Base-by-base conservation (phyloP, 768 basidiomycete species). In the Phanerochaete sordida region DNA sequence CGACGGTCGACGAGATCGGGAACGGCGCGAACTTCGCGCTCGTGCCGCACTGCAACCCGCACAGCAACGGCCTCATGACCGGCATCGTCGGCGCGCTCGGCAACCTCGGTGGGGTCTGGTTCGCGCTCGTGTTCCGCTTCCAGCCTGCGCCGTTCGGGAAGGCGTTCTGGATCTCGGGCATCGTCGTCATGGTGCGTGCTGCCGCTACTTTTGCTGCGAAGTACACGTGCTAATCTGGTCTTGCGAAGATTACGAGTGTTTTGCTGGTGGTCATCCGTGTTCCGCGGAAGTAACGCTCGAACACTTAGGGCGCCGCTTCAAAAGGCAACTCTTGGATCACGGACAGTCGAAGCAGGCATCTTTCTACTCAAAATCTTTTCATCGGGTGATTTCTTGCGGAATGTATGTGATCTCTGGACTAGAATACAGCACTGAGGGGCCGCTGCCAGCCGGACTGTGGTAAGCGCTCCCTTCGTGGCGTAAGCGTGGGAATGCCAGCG, bases 1-100 rank as follows among this genome's bases (percentile, higher is more conserved):
- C 71, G 7, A 45, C 75, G 13, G 68, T 67, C 58, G 75, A 74
- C 39, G 78, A 81, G 65, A 68, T 76, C 13, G 81, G 73, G 0
- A 83, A 83, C 61, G 82, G 82, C 6, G 76, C 77, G 2, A 82
- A 78, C 64, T 82, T 82, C 62, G 70, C 79, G n/a, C 73, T 80
- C 45, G 78, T 81, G 0, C 81, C 81, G 0, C 81, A 81, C 62
- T 79, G 79, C 67, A 80, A 79, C 62, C 65, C 78, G 13, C 72
- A 66, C 50, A 64, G 72, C 26, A 74, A 76, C 57, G 73, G 77
- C 12, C 63, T 75, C 59, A 72, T 75, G 62, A 75, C 64, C 57
- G 79, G 70, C 45, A 72, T 75, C 54, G 81, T 79, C 35, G 76
- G 81, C 16, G 69, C 64, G 2, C 65, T 73, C 58, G 78, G 75